These are phyloP conservation scores for Kluyveromyces dobzhanskii DNA, from an alignment of 805 yeast species.

Conservation along the genomic window DNA sequence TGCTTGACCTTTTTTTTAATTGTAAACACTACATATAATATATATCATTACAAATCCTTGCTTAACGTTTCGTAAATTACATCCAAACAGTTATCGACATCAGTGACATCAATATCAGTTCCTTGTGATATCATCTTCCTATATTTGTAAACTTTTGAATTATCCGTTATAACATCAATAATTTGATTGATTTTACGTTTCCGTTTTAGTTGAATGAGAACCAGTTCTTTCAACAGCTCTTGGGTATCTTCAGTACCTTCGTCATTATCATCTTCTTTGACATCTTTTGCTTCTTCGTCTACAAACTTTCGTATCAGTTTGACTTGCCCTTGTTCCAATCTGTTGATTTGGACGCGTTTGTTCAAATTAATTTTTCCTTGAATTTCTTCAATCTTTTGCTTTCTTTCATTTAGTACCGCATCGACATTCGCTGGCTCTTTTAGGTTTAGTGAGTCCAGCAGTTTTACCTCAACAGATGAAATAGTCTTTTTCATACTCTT, in stretches of 20 bases:
- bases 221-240: slow-evolving; percentile 25
- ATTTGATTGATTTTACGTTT: slow-evolving; percentile 30
- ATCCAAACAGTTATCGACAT: slow-evolving; percentile 59
- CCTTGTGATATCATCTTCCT: slow-evolving; percentile 59
- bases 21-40: too few relatives aligned
- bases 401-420: slow-evolving; percentile 39
- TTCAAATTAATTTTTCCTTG: slow-evolving; percentile 9
- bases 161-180: slow-evolving; percentile 29
- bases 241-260: slow-evolving; percentile 16
- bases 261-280: slow-evolving; percentile 7
- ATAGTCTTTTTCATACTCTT: slow-evolving; percentile 18
- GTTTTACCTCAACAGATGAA: slow-evolving; percentile 15
- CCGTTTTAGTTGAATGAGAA: slow-evolving; percentile 37
- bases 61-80: slow-evolving; percentile 33
- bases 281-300: slow-evolving; percentile 5
- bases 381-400: slow-evolving; percentile 11
- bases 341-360: slow-evolving; percentile 19
- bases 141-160: slow-evolving; percentile 55
- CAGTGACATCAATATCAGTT: slow-evolving; percentile 58
- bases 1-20: too few relatives aligned
- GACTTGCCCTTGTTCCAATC: slow-evolving; percentile 27
- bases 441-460: slow-evolving; percentile 41
- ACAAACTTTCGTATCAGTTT: slow-evolving; percentile 11
- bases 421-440: slow-evolving; percentile 76
- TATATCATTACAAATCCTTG: neutral